Evolutionary conservation across 2,329 filamentous ascomycete genomes (phyloP).

Genomic region (Fusarium sublunatum): DNA sequence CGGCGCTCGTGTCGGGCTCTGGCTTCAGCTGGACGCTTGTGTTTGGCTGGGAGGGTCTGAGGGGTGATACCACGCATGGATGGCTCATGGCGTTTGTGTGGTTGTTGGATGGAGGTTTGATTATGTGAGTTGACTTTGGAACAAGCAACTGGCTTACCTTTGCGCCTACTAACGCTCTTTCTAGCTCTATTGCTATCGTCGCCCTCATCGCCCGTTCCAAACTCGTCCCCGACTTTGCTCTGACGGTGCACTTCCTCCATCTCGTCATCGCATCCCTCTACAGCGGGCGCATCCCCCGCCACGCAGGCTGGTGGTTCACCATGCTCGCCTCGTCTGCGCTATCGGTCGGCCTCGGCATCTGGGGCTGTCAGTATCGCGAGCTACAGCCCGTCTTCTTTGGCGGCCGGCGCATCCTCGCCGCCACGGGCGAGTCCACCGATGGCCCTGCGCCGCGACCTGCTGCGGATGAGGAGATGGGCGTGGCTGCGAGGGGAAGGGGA

Average conservation of each 20-base stretch:
- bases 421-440: slow-evolving; percentile 36
- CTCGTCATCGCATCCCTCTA: slow-evolving; percentile 82
- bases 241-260: slow-evolving; percentile 88
- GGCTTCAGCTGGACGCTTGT: slow-evolving; percentile 65
- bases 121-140: slow-evolving; percentile 55
- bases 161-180: slow-evolving; percentile 19
- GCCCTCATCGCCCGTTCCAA: slow-evolving; percentile 89
- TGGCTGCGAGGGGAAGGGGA: slow-evolving; percentile 63
- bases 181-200: slow-evolving; percentile 84
- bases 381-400: slow-evolving; percentile 89
- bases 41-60: slow-evolving; percentile 68
- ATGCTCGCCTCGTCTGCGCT: slow-evolving; percentile 61
- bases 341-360: slow-evolving; percentile 76
- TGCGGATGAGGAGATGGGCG: slow-evolving; percentile 62
- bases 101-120: slow-evolving; percentile 66
- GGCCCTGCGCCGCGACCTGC: slow-evolving; percentile 34
- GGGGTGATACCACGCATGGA: slow-evolving; percentile 71
- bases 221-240: slow-evolving; percentile 92
- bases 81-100: slow-evolving; percentile 70
- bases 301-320: slow-evolving; percentile 86
- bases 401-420: slow-evolving; percentile 59
- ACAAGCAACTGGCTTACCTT: neutral
- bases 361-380: slow-evolving; percentile 92
- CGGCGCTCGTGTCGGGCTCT: slow-evolving; percentile 67
- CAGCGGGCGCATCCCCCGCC: slow-evolving; percentile 77